Base-by-base conservation (phyloP, 2,329 filamentous ascomycete genomes). In the Amylocarpus encephaloides region DNA sequence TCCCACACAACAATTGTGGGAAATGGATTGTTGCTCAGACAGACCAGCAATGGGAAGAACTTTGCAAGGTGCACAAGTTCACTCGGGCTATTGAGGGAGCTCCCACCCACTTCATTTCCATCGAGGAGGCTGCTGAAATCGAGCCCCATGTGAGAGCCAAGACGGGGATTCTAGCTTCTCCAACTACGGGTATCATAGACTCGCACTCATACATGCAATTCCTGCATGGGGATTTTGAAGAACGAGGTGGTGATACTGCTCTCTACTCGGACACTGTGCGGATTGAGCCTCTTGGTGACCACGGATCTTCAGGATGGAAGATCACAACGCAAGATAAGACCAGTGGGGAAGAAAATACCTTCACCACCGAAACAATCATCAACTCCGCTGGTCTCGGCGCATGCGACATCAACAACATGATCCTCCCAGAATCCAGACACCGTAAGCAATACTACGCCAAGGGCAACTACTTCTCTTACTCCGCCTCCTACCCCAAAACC, bases 11-110 rank as follows among this genome's bases (percentile, higher is more conserved):
- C 48, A 85, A 85, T 65, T 86, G 82, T 19, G 90, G 90, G 52
- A 97, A 96, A 73, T 96, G 92, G 91, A 86, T 97, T 62, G 87
- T 97, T 1, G 92, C 92, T 1, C 93, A 97, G 71, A 85, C 82
- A 46, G 74, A 75, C 1, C 71, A 70, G 42, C 88, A 97, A 54
- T 59, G 50, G 45, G 59, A 63, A 46, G 61, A 63, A 40, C 79
- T 78, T 2, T 69, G 82, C 58, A 66, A 63, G 16, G 68, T 85
- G 16, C 70, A 77, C 55, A 64, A 64, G 9, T 70, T 76, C 44
- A 78, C 60, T 33, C 58, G 54, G 50, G 61, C 49, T 22, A 72
- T 70, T 39, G 52, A 57, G 16, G 74, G 71, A 15, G 85, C 94
- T 0, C 88, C 89, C 0, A 85, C 85, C 33, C 74, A 81, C 6